Conservation (phyloP, 2,329 filamentous ascomycete species). For the Phaeosphaeria sp. region DNA sequence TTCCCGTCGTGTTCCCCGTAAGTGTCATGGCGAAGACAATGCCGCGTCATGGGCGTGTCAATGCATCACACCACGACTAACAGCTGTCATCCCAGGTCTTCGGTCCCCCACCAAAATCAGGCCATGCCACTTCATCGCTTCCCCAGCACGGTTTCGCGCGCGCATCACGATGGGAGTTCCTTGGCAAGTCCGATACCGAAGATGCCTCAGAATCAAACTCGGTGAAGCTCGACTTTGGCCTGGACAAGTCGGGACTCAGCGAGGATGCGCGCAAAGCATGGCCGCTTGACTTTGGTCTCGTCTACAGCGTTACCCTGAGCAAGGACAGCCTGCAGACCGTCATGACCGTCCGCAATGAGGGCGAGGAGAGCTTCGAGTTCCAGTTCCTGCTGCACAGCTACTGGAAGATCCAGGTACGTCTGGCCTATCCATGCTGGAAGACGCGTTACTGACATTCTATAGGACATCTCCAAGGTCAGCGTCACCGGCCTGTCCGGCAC, state of each 20-base stretch:
- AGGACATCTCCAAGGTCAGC: slow-evolving; percentile 80
- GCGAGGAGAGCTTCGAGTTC: slow-evolving; percentile 82
- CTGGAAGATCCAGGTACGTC: slow-evolving; percentile 74
- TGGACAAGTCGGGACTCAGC: slow-evolving; percentile 75
- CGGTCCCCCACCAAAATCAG: slow-evolving; percentile 73
- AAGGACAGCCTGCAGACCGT: slow-evolving; percentile 78
- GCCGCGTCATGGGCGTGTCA: not conserved
- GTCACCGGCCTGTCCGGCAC: slow-evolving; percentile 79
- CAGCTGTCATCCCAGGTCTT: slow-evolving; percentile 68
- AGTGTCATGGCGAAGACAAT: slow-evolving; percentile 36
- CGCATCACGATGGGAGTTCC: slow-evolving; percentile 88
- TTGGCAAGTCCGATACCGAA: slow-evolving; percentile 84
- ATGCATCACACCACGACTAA: slow-evolving; percentile 8
- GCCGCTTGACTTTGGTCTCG: slow-evolving; percentile 85
- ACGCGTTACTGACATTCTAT: not conserved
- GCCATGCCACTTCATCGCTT: slow-evolving; percentile 78
- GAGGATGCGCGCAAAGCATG: slow-evolving; percentile 74
- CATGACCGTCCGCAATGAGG: slow-evolving; percentile 88
- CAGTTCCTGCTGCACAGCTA: slow-evolving; percentile 94
- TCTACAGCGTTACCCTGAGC: slow-evolving; percentile 89
- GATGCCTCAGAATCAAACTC: slow-evolving; percentile 57
- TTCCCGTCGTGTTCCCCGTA: slow-evolving; percentile 93
- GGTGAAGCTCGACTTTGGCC: slow-evolving; percentile 95
- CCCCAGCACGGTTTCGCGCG: slow-evolving; percentile 96
- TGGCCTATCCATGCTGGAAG: not conserved